A percentile compares a stretch with the other conserved stretches of the same genome.
Conservation (phyloP, 2,329 filamentous ascomycete species). For the Cercospora sp. region DNA sequence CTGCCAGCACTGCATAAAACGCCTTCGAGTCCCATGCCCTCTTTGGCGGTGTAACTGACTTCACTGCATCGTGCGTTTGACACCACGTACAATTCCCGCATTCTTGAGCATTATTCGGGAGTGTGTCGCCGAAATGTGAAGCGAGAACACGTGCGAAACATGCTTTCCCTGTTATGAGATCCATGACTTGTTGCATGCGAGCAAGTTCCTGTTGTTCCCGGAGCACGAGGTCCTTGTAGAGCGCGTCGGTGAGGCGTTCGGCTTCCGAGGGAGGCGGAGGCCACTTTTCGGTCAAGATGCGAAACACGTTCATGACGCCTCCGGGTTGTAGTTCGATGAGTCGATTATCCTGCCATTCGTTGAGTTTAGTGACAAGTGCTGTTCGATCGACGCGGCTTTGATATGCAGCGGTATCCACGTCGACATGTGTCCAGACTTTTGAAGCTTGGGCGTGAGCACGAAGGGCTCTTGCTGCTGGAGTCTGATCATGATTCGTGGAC, state of each 20-base stretch:
- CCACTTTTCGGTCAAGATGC: slow-evolving; percentile 50
- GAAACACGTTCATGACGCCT: slow-evolving; percentile 57
- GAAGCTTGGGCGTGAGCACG: slow-evolving; percentile 44
- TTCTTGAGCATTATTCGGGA: slow-evolving; percentile 45
- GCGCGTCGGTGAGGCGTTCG: slow-evolving; percentile 46
- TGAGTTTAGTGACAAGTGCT: slow-evolving; percentile 57
- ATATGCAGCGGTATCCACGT: slow-evolving; percentile 47
- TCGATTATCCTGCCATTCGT: slow-evolving; percentile 54
- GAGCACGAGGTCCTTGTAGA: slow-evolving; percentile 53
- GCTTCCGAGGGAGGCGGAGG: slow-evolving; percentile 46
- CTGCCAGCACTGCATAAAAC: slow-evolving; percentile 49
- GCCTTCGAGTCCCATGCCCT: slow-evolving; percentile 43
- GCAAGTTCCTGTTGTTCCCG: slow-evolving; percentile 57
- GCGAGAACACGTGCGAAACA: slow-evolving; percentile 58
- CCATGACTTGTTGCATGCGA: slow-evolving; percentile 53
- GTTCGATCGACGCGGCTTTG: slow-evolving; percentile 42
- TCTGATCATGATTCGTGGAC: slow-evolving; percentile 41
- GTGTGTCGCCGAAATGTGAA: slow-evolving; percentile 58
- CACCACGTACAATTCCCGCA: slow-evolving; percentile 57
- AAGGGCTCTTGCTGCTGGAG: slow-evolving; percentile 50
- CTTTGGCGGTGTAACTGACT: slow-evolving; percentile 43
- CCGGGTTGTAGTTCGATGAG: slow-evolving; percentile 54
- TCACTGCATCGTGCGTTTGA: slow-evolving; percentile 37
- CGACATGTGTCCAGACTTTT: slow-evolving; percentile 49
- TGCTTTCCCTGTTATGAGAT: slow-evolving; percentile 53